Evolutionary conservation across 345 rosid species (phyloP), one percentile per base, ranked within the genome.

Genomic region (Orychophragmus violaceus): DNA sequence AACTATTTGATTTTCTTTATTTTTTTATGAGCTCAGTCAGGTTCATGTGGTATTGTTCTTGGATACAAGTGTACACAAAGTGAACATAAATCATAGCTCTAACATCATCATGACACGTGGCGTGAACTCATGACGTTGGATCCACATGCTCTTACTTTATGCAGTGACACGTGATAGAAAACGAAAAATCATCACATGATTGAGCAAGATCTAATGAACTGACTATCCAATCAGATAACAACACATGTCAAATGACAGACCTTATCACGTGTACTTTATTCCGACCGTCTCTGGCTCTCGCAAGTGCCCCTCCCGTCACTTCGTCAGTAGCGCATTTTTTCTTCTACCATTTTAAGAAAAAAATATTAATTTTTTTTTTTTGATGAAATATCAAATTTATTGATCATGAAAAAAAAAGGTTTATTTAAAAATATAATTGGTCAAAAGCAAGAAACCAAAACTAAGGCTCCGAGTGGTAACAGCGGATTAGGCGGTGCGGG

Each of bases 71-170:
- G n/a, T 11, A 62, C 49, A 70, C 24, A 30, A 55, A 63, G 25
- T 30, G 59, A 54, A n/a, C 14, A 64, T 56, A 57, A 22, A 64
- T 46, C 18, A 23, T 30, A 44, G 29, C 17, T 35, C 23, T 11
- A 57, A n/a, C 48, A 21, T 41, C 3, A 65, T 66, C 25, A 81
- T 74, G 76, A 39, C 89, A 80, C 84, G 87, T 82, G 82, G 61
- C 45, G 16, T 14, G 42, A 32, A n/a, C 39, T 39, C 49, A 39
- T 50, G 72, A 39, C 37, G 67, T 10, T 78, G 84, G 85, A 48
- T 80, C 80, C 41, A 12, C 89, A 81, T 59, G 72, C 10, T 59
- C 51, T 37, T 11, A 52, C 77, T 60, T 59, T 66, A 4, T 1
- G 33, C 35, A 73, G 63, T 32, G 32, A 55, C 72, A 59, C 89